These are phyloP conservation scores for Bonnemaisonia californica DNA, from an alignment of 31 red algal genomes.

Conservation along the genomic window DNA sequence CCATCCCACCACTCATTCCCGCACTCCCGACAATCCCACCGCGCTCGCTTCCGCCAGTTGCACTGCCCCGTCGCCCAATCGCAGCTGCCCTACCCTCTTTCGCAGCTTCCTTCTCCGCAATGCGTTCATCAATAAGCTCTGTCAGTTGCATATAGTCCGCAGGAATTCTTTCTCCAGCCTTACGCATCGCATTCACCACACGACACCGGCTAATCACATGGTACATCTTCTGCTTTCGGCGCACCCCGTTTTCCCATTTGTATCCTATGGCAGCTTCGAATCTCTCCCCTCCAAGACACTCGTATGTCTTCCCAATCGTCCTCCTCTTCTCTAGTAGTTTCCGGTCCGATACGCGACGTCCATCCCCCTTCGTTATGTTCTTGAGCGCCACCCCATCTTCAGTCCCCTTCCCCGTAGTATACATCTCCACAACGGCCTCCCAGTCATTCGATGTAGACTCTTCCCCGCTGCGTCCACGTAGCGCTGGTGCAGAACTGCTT, in stretches of 20 bases:
- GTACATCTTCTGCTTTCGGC: slow-evolving; percentile 73
- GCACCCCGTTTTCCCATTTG: slow-evolving; percentile 44
- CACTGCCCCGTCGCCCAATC: background rate
- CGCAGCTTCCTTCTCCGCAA: slow-evolving; percentile 49
- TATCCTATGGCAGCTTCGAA: slow-evolving; percentile 73
- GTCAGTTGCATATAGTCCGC: slow-evolving; percentile 36
- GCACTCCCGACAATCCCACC: background rate
- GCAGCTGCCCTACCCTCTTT: background rate
- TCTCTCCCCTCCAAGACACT: slow-evolving; percentile 34
- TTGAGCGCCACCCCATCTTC: slow-evolving; percentile 58
- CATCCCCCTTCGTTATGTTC: slow-evolving; percentile 51
- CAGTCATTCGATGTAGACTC: slow-evolving; percentile 38
- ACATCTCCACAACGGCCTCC: slow-evolving; percentile 72
- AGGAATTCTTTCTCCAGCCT: slow-evolving; percentile 41
- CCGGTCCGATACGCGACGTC: slow-evolving; percentile 53
- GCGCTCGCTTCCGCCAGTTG: background rate
- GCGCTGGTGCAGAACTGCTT: background rate
- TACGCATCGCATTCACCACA: slow-evolving; percentile 66
- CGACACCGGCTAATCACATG: slow-evolving; percentile 68
- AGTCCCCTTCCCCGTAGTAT: slow-evolving; percentile 47
- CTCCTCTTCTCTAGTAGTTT: slow-evolving; percentile 66
- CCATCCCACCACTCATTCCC: background rate
- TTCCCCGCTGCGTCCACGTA: slow-evolving; percentile 27
- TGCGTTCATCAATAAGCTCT: slow-evolving; percentile 45
- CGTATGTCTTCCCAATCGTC: slow-evolving; percentile 69